These are phyloP conservation scores for Rutstroemia sp. DNA, from an alignment of 2,329 filamentous ascomycete genomes.

Conservation along the genomic window DNA sequence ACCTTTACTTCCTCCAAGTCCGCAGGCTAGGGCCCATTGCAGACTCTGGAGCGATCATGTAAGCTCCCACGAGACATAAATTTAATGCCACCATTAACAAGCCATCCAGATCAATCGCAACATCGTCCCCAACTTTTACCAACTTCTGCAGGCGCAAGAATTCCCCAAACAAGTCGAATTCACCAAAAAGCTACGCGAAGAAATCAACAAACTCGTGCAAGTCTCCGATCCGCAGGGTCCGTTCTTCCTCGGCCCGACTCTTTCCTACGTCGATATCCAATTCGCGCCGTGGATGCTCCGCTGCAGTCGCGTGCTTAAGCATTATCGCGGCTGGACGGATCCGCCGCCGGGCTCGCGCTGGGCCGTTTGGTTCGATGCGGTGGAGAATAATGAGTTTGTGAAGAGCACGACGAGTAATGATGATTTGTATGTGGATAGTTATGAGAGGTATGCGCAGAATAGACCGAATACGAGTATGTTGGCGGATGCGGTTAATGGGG, in stretches of 20 bases:
- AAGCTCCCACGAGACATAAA: slow-evolving; percentile 25
- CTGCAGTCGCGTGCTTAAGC: slow-evolving; percentile 31
- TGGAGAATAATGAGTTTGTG: slow-evolving; percentile 32
- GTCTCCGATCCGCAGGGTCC: slow-evolving; percentile 29
- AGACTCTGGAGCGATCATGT: slow-evolving; percentile 78
- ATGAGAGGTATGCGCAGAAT: slow-evolving; percentile 60
- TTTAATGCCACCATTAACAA: background rate
- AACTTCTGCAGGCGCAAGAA: slow-evolving; percentile 60
- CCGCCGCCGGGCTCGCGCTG: slow-evolving; percentile 31
- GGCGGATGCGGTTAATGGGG: slow-evolving; percentile 52
- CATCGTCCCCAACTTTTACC: slow-evolving; percentile 71
- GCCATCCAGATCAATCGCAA: slow-evolving; percentile 59
- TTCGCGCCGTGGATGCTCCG: slow-evolving; percentile 36
- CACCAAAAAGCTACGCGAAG: slow-evolving; percentile 53
- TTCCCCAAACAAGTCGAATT: slow-evolving; percentile 47
- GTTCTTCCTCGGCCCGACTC: slow-evolving; percentile 30
- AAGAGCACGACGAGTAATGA: slow-evolving; percentile 33
- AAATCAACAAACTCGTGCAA: slow-evolving; percentile 45
- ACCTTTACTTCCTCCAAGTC: slow-evolving; percentile 55
- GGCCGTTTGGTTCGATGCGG: slow-evolving; percentile 32
- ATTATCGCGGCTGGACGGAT: slow-evolving; percentile 33
- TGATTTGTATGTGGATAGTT: slow-evolving; percentile 60
- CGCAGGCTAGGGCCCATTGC: slow-evolving; percentile 64
- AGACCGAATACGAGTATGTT: slow-evolving; percentile 50
- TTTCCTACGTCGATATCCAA: slow-evolving; percentile 33